A percentile compares a stretch with the other conserved stretches of the same genome.
These are phyloP conservation scores for Penicillium verhagenii DNA, from an alignment of 495 filamentous ascomycete genomes.

Conservation along the genomic window DNA sequence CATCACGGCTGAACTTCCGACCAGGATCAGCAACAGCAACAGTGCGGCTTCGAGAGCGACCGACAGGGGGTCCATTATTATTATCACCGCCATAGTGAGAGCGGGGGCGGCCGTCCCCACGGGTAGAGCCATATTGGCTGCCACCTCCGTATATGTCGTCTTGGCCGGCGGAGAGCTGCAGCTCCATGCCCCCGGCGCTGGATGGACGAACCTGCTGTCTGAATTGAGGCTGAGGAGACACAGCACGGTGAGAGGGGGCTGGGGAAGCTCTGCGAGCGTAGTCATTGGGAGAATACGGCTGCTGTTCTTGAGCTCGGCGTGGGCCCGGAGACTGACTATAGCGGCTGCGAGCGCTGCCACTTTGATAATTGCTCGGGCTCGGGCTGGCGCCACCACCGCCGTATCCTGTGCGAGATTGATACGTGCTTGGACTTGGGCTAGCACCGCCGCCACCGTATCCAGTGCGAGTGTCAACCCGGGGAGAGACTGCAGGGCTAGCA, in stretches of 20 bases:
- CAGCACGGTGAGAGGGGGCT: constrained; percentile 39
- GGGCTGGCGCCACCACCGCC: constrained; percentile 33
- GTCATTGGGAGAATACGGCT: constrained; percentile 51
- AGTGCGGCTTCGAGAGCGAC: constrained; percentile 75
- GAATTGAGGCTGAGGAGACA: constrained; percentile 59
- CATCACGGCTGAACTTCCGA: constrained; percentile 79
- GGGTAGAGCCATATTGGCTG: constrained; percentile 49
- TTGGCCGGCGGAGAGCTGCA: constrained; percentile 65
- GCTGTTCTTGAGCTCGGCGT: constrained; percentile 56
- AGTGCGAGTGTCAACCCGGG: constrained; percentile 40
- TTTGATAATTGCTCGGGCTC: constrained; percentile 38
- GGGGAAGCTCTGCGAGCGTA: constrained; percentile 57
- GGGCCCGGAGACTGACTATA: constrained; percentile 43
- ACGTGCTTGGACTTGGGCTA: constrained; percentile 35
- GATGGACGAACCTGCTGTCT: constrained; percentile 59
- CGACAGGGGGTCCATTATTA: constrained; percentile 41
- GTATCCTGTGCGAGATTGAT: constrained; percentile 43
- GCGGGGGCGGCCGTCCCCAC: constrained; percentile 50
- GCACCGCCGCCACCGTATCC: constrained; percentile 34
- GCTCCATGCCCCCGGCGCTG: constrained; percentile 73
- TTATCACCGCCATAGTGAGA: constrained; percentile 57
- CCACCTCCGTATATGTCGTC: constrained; percentile 47
- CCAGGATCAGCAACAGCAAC: constrained; percentile 58
- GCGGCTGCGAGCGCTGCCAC: constrained; percentile 37
- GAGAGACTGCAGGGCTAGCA: constrained; percentile 49